These are phyloP conservation scores for Fusarium sp. DNA, from an alignment of 2,329 filamentous ascomycete genomes.

Conservation along the genomic window DNA sequence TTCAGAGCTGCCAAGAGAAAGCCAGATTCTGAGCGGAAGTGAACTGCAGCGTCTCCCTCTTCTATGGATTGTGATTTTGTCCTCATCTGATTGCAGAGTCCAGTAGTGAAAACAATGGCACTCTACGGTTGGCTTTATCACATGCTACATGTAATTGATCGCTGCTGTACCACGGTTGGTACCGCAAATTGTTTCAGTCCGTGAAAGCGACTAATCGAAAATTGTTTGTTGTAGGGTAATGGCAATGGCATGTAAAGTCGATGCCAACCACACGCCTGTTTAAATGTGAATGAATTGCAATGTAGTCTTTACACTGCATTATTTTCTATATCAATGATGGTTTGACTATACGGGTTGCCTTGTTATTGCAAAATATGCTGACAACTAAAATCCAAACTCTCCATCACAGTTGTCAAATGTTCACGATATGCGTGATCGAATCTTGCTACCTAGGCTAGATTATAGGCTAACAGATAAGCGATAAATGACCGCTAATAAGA, in stretches of 20 bases:
- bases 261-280: neutral
- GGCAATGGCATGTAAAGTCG: neutral
- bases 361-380: no score
- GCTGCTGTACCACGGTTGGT: neutral
- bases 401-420: no score
- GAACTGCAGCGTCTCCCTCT: rapidly evolving
- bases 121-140: no score
- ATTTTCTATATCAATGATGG: no score
- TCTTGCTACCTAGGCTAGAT: no score
- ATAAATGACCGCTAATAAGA: rapidly evolving
- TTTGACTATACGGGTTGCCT: no score
- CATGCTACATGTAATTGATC: no score
- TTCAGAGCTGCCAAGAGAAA: neutral
- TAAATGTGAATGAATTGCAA: neutral
- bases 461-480: neutral
- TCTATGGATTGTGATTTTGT: neutral
- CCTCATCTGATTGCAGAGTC: neutral
- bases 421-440: no score
- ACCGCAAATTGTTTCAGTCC: neutral
- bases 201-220: rapidly evolving
- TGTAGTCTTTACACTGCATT: no score
- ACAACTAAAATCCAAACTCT: no score
- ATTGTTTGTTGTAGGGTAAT: neutral
- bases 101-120: no score
- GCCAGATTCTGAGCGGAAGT: neutral